Evolutionary conservation across 305 asterid genomes (phyloP), one percentile per base, ranked within the genome.

Genomic region (Solanum hybrid): DNA sequence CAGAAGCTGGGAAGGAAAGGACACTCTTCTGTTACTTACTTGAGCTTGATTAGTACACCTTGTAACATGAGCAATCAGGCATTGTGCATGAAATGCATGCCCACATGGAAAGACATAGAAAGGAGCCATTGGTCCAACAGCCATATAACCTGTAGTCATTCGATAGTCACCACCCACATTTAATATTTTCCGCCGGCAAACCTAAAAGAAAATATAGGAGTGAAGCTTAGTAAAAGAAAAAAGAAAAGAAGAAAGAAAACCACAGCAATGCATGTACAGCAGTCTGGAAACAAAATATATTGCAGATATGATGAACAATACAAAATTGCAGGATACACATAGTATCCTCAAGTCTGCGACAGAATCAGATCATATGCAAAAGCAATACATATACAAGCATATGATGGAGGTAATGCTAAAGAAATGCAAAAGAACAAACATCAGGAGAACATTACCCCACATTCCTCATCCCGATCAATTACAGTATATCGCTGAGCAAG

Each of bases 31-130:
- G 90, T 91, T 81, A 94, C 98, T 94, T 93, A 97, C 99, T 91
- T 95, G 99, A 86, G 95, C 90, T 93, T 91, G 98, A 91, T 89
- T 94, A 57, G 98, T 96, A 93, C 98, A 96, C 93, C 93, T 93
- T 89, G 98, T 97, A 92, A 97, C 96, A 77, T 97, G 99, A 51
- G 98, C 96, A 92, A 97, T 94, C 95, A 97, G 91, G 95, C 99
- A 97, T 90, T 95, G 95, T 9, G 98, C 95, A 79, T 97, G 99
- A 92, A 97, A 97, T 90, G 99, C 93, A 93, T 97, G 99, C 73
- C 96, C 98, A 92, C 99, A 97, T 11, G 99, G 99, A 90, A 97
- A 97, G 91, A 96, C 99, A 89, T 97, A 97, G 94, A 97, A 97
- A 91, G 99, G 99, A 88, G 98, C 96, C 98, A 97, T 96, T 17